Evolutionary conservation across 2,329 filamentous ascomycete genomes (phyloP), one percentile per base, ranked within the genome.

Genomic region (Pseudogymnoascus sp.): DNA sequence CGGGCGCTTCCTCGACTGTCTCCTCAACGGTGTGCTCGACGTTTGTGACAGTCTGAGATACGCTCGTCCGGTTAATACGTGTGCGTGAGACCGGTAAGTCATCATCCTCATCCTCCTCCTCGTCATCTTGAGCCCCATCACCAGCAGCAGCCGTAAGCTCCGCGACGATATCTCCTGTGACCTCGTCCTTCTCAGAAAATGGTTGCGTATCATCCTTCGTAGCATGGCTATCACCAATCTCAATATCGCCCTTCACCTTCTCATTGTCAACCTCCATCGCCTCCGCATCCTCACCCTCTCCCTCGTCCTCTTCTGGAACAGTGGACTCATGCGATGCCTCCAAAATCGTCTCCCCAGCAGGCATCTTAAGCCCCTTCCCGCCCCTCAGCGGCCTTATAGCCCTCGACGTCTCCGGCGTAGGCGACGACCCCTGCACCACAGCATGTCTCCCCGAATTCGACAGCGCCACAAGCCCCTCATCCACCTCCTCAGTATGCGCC

Each of bases 381-480:
- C 69, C 73, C 65, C 71, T 66, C 26, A 64, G 69, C 2, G 66
- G 50, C 65, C 71, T 68, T n/a, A 23, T 10, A 60, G 69, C 78
- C 13, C 74, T 70, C 17, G 77, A 71, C 2, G 79, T 71, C 66
- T 87, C 84, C 0, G 85, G 84, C 67, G 83, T 86, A 63, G 77
- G 77, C 28, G 82, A 83, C 17, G 76, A 76, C 40, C 81, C 77
- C 31, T 79, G 75, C 1, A 77, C 71, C 42, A 78, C 77, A 19
- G 79, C 80, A 67, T 87, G 84, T 64, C 78, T 80, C n/a, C 85
- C 85, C 7, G 85, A 87, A 68, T 78, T 82, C 5, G 84, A 82
- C 13, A 87, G 75, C 69, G 87, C 83, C 4, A 86, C 72, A 6
- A 86, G 78, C 47, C 85, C 82, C 31, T 82, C 80, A 0, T 77